Conservation (phyloP, 1,139 yeast genomes). For the Suhomyces ambrosiae region DNA sequence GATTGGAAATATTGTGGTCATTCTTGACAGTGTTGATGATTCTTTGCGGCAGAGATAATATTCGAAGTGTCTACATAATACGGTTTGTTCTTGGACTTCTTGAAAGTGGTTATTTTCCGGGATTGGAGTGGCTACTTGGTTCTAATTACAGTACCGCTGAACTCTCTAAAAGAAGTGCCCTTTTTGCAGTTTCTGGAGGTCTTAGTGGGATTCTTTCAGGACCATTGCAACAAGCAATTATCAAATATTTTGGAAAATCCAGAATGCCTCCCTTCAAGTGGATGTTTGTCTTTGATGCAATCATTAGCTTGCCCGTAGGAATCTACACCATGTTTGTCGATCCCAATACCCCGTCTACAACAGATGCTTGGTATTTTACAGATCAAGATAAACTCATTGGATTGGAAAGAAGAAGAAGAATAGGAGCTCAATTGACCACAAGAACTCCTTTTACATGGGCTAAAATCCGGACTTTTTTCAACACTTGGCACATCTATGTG, state of each 20-base stretch:
- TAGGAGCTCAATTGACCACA: slow-evolving; percentile 49
- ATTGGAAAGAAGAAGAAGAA: slow-evolving; percentile 42
- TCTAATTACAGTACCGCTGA: slow-evolving; percentile 29
- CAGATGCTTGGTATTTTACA: slow-evolving; percentile 38
- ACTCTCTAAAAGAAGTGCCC: slow-evolving; percentile 50
- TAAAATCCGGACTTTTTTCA: slow-evolving; percentile 43
- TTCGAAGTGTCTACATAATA: slow-evolving; percentile 53
- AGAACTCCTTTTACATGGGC: slow-evolving; percentile 43
- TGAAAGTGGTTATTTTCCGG: slow-evolving; percentile 64
- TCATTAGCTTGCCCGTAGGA: slow-evolving; percentile 52
- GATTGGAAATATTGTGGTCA: slow-evolving; percentile 60
- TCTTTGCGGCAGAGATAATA: slow-evolving; percentile 34
- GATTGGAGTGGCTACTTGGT: slow-evolving; percentile 31
- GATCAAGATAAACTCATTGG: slow-evolving; percentile 38
- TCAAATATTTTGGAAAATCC: slow-evolving; percentile 25
- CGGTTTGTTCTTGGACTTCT: slow-evolving; percentile 60
- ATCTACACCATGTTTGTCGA: slow-evolving; percentile 42
- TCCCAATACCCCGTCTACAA: slow-evolving; percentile 47
- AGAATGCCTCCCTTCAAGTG: slow-evolving; percentile 48
- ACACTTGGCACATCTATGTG: slow-evolving; percentile 48
- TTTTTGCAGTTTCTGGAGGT: slow-evolving; percentile 47
- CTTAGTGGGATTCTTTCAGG: slow-evolving; percentile 52
- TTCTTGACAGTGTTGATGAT: slow-evolving; percentile 54
- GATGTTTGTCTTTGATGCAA: slow-evolving; percentile 56
- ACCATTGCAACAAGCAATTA: slow-evolving; percentile 46